These are phyloP conservation scores for Mucor velutinosus DNA, from an alignment of 371 early-diverging fungal species.

Conservation along the genomic window DNA sequence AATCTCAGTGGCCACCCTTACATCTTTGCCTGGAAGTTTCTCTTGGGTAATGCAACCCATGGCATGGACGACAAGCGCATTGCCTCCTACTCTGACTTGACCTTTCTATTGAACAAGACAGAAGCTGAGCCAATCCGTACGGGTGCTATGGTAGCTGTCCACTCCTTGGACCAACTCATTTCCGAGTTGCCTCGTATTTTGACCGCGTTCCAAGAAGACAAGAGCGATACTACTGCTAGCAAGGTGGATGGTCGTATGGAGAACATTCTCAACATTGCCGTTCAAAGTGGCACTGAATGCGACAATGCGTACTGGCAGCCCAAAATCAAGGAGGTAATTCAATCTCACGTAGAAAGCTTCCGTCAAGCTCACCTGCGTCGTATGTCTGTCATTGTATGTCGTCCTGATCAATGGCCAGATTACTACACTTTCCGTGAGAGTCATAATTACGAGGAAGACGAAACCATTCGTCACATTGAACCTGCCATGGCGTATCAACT, in stretches of 20 bases:
- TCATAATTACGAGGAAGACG: conserved; percentile 84
- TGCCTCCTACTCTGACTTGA: conserved; percentile 72
- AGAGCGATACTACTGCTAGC: neutral
- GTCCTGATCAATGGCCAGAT: conserved; percentile 81
- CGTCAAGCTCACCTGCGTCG: conserved; percentile 84
- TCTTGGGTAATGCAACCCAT: conserved; percentile 60
- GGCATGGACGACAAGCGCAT: conserved; percentile 66
- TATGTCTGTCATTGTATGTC: conserved; percentile 87
- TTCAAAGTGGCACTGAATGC: conserved; percentile 50
- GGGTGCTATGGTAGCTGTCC: conserved; percentile 69
- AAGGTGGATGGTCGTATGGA: conserved; percentile 46
- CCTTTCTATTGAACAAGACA: conserved; percentile 65
- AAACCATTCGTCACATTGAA: conserved; percentile 96
- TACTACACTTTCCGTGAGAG: conserved; percentile 97
- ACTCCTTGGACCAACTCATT: conserved; percentile 56
- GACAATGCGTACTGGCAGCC: conserved; percentile 64
- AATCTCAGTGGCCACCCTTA: conserved; percentile 70
- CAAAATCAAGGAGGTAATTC: conserved; percentile 61
- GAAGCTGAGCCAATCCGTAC: conserved; percentile 70
- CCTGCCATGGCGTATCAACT: conserved; percentile 97
- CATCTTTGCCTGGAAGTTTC: conserved; percentile 82
- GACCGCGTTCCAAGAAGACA: conserved; percentile 53
- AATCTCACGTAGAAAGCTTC: conserved; percentile 58
- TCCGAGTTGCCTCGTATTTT: conserved; percentile 54
- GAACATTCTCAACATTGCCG: conserved; percentile 84